Conservation (phyloP, 1,139 yeast genomes). For the Debaryomyces psychrophilus region DNA sequence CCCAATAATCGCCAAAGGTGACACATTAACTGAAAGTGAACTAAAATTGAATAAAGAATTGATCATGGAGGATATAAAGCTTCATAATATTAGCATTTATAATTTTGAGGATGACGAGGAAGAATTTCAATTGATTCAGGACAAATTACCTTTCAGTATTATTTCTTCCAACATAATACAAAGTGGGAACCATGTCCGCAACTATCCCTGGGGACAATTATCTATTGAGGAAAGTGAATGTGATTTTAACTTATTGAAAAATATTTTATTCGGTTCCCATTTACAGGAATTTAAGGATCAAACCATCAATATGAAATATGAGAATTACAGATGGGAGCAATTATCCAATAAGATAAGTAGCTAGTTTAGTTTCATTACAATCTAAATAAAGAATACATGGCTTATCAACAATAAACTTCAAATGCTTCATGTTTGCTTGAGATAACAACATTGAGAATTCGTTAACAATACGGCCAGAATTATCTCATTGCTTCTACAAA, state of each 20-base stretch:
- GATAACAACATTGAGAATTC: not conserved
- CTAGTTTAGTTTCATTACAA: not conserved
- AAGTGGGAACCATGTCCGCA: conserved; percentile 15
- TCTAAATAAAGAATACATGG: not conserved
- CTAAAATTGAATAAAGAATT: conserved; percentile 43
- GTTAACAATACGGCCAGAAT: too few relatives aligned
- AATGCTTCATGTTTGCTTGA: not conserved
- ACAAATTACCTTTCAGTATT: conserved; percentile 25
- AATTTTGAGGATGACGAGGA: conserved; percentile 38
- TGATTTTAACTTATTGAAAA: conserved; percentile 60
- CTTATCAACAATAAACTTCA: not conserved
- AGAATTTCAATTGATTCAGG: conserved; percentile 19
- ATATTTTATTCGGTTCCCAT: conserved; percentile 65
- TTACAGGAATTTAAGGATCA: conserved; percentile 67
- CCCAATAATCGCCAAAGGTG: conserved; percentile 62
- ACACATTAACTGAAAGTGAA: conserved; percentile 55
- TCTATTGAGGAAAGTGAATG: conserved; percentile 54
- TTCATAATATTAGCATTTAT: conserved; percentile 50
- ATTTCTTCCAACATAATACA: conserved; percentile 20
- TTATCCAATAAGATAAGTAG: conserved; percentile 12
- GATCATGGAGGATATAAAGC: conserved; percentile 47
- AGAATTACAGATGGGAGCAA: conserved; percentile 51
- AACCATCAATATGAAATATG: conserved; percentile 63
- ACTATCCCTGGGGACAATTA: conserved; percentile 21
- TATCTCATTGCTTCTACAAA: too few relatives aligned